Percentiles rank a stretch among this genome's conserved stretches.
Conservation (phyloP, 768 basidiomycete species). For the Saitozyma sp. region DNA sequence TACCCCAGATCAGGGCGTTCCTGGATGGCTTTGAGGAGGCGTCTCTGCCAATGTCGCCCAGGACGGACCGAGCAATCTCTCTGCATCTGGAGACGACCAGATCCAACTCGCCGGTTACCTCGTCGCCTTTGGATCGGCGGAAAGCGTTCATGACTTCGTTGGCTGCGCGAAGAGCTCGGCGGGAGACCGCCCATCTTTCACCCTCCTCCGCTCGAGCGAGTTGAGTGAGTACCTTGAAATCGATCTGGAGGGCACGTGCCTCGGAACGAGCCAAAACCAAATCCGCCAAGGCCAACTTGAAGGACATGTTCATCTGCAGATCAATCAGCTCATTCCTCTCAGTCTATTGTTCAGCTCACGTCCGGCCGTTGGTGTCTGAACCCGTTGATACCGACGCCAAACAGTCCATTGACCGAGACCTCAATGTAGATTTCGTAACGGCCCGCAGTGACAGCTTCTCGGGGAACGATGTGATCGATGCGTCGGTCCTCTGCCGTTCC, state of each 20-base stretch:
- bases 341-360: constrained; percentile 51
- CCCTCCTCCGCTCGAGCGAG: constrained; percentile 8
- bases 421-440: constrained; percentile 43
- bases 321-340: constrained; percentile 29
- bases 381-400: constrained; percentile 67
- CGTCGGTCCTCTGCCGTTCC: constrained; percentile 65
- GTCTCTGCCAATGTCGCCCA: no score
- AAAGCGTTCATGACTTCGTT: constrained; percentile 83
- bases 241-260: constrained; percentile 60
- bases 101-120: no score
- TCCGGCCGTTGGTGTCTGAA: constrained; percentile 70
- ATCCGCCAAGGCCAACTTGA: no score
- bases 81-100: no score
- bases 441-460: constrained; percentile 62
- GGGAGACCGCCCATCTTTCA: constrained; percentile 4
- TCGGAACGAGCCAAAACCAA: constrained; percentile 45
- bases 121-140: constrained; percentile 60
- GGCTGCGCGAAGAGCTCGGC: constrained; percentile 26
- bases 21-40: no score
- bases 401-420: constrained; percentile 72
- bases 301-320: no score
- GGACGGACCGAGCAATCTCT: no score
- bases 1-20: constrained; percentile 73
- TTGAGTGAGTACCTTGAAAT: constrained; percentile 25
- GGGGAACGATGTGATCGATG: constrained; percentile 87